Evolutionary conservation across 805 yeast species (phyloP).

Genomic region (Candida sonorensis): DNA sequence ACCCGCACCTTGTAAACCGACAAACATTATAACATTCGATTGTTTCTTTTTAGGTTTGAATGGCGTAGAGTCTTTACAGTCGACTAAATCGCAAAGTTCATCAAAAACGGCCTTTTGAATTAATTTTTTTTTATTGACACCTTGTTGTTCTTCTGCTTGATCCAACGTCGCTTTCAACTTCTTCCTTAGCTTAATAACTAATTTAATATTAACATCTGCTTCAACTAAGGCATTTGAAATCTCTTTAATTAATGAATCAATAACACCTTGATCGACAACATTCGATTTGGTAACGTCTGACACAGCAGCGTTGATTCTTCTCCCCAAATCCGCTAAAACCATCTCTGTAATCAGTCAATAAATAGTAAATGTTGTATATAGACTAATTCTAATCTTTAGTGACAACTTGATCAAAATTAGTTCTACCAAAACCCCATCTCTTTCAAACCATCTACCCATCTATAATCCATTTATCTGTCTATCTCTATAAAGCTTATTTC

Average conservation of each 20-base stretch:
- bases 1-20: conserved; percentile 98
- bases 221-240: conserved; percentile 86
- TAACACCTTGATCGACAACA: conserved; percentile 50
- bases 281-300: conserved; percentile 51
- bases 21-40: conserved; percentile 86
- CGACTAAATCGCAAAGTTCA: conserved; percentile 82
- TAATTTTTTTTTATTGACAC: conserved; percentile 66
- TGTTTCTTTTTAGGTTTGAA: conserved; percentile 85
- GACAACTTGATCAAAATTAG: no score
- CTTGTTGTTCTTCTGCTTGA: conserved; percentile 45
- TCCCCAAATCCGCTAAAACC: conserved; percentile 78
- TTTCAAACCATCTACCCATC: no score
- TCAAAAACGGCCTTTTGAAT: conserved; percentile 91
- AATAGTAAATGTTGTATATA: no score
- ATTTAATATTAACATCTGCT: conserved; percentile 85
- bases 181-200: conserved; percentile 72
- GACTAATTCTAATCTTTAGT: no score
- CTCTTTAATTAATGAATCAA: conserved; percentile 74
- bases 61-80: conserved; percentile 38
- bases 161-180: conserved; percentile 57
- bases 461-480: no score
- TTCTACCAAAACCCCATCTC: no score
- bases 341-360: no score
- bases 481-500: no score
- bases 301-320: conserved; percentile 70